Conservation (phyloP, 2,329 filamentous ascomycete genomes). For the Xylaria digitata region DNA sequence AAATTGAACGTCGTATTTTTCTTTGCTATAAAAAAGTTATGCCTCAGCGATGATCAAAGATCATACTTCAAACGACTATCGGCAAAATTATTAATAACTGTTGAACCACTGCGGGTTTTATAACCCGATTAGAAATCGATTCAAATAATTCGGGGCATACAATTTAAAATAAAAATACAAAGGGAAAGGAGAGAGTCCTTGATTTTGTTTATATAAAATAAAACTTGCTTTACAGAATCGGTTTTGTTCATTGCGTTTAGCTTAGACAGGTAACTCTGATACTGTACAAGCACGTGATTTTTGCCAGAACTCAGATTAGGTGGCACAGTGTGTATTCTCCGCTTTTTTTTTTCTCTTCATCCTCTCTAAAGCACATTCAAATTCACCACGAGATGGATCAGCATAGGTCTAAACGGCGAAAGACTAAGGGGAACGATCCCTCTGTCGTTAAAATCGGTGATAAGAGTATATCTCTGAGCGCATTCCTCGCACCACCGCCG, state of each 20-base stretch:
- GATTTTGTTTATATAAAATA: not conserved
- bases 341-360: constrained; percentile 21
- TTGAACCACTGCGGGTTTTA: too few species aligned
- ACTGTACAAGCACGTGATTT: constrained; percentile 33
- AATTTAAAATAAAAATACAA: too few species aligned
- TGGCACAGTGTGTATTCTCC: constrained; percentile 34
- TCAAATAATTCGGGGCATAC: too few species aligned
- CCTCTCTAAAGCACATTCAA: constrained; percentile 8
- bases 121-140: too few species aligned
- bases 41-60: too few species aligned
- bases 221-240: not conserved
- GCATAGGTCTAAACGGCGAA: constrained; percentile 54
- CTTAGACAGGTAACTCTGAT: not conserved
- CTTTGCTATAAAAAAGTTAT: too few species aligned
- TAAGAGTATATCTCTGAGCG: constrained; percentile 62
- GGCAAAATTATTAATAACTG: too few species aligned
- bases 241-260: too few species aligned
- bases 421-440: constrained; percentile 47
- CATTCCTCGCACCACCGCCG: constrained; percentile 54
- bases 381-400: constrained; percentile 43
- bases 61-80: too few species aligned
- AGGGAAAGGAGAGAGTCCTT: too few species aligned
- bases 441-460: constrained; percentile 59
- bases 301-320: not conserved
- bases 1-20: too few species aligned